Evolutionary conservation across 257 asterid species (phyloP).

Genomic region (Dorcoceras hygrometricum): DNA sequence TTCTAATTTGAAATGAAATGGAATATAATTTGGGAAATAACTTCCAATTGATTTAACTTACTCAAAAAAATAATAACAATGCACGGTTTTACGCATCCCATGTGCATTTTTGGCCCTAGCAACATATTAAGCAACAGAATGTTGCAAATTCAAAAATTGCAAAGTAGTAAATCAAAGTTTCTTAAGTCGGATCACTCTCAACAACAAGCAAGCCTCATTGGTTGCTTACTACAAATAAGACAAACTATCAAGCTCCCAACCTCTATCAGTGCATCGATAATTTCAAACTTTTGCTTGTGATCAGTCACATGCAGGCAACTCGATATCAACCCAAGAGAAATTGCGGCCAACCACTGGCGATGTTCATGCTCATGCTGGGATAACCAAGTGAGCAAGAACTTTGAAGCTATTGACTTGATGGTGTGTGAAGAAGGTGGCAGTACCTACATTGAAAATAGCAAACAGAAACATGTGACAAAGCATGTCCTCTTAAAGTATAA

Average conservation of each 20-base stretch:
- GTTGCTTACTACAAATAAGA: neutral
- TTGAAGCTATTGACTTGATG: constrained; percentile 68
- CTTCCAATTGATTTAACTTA: too few relatives aligned
- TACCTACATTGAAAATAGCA: constrained; percentile 46
- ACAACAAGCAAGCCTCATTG: constrained; percentile 7
- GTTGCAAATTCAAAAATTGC: constrained; percentile 12
- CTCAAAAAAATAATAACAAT: too few relatives aligned
- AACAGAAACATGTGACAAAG: constrained; percentile 1
- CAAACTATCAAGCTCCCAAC: constrained; percentile 38
- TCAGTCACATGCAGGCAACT: constrained; percentile 92
- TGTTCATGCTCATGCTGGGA: constrained; percentile 81
- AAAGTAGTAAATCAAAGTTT: neutral
- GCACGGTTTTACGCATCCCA: too few relatives aligned
- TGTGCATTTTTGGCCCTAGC: too few relatives aligned
- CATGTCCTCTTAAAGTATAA: too few relatives aligned
- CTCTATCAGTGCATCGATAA: constrained; percentile 74
- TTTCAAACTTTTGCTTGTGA: constrained; percentile 67
- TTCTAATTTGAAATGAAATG: too few relatives aligned
- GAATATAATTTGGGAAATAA: too few relatives aligned
- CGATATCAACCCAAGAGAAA: constrained; percentile 89
- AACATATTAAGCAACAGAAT: constrained; percentile 11
- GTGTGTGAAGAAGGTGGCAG: constrained; percentile 73
- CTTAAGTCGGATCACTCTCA: constrained; percentile 2
- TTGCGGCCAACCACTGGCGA: constrained; percentile 96
- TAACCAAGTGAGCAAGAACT: constrained; percentile 74